Base-by-base conservation (phyloP, 192 early-diverging fungal species). In the Gaertneriomyces sp. region DNA sequence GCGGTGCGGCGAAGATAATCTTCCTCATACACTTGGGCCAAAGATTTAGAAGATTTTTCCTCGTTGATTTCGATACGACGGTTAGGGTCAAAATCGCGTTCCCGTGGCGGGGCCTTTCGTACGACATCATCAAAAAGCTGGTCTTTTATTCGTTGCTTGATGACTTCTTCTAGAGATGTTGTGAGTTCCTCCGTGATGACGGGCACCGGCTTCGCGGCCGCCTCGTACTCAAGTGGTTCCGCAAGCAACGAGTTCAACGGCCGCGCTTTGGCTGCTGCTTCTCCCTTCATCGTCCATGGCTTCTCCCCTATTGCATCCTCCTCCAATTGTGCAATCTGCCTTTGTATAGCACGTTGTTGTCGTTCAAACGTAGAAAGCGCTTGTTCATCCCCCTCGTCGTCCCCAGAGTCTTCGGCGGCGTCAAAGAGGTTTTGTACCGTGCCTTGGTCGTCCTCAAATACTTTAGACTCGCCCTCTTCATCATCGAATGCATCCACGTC, bases 231-330 rank as follows among this genome's bases (percentile, higher is more conserved):
- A 9, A 99, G 73, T 63, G 94, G 89, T 65, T 98, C 93, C 71
- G 91, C 94, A 44, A 99, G 76, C 52, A 99, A 79, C 71, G 92
- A 94, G 79, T 99, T 93, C 42, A 93, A 63, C 16, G 96, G 96
- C 20, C 96, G 86, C n/a, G 78, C 79, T 19, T 82, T 88, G 6
- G 89, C 81, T 39, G 75, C 79, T 6, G 89, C 88, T 76, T 99
- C 96, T 58, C 96, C 96, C 10, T 76, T 82, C 70, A 96, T 76
- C 17, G 91, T 88, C 96, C 96, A 99, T 56, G 94, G 81, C 74
- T 91, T 92, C 12, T 77, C 78, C 25, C 81, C 85, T 7, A 98
- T 75, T 7, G 90, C 90, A 70, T 96, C 93, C 49, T 82, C 77
- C 69, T 99, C 96, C n/a, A 96, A 81, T 61, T 81, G 77, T 12